Evolutionary conservation across 2,329 filamentous ascomycete genomes (phyloP).

Genomic region (Aquanectria penicillioides): DNA sequence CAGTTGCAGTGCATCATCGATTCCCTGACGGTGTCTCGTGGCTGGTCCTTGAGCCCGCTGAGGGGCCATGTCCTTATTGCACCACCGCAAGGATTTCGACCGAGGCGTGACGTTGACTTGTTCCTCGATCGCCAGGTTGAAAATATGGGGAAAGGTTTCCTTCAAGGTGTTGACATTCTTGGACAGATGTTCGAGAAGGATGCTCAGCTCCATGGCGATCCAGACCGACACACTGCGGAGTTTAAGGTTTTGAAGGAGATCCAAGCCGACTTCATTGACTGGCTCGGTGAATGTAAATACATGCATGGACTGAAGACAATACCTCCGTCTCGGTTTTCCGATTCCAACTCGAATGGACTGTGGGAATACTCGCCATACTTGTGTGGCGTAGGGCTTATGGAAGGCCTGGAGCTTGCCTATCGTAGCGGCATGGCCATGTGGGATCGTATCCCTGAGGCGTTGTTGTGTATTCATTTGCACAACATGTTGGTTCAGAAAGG

Average conservation of each 20-base stretch:
- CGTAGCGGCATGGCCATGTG: slow-evolving; percentile 47
- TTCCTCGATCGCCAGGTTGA: slow-evolving; percentile 53
- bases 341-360: slow-evolving; percentile 53
- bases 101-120: slow-evolving; percentile 53
- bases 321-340: slow-evolving; percentile 53
- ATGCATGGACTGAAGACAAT: slow-evolving; percentile 35
- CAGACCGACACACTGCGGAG: neutral
- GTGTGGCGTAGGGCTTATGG: slow-evolving; percentile 56
- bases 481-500: slow-evolving; percentile 57
- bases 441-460: slow-evolving; percentile 52
- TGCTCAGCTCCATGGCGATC: neutral
- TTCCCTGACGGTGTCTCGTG: slow-evolving; percentile 54
- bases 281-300: slow-evolving; percentile 30
- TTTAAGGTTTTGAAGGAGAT: slow-evolving; percentile 16
- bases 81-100: slow-evolving; percentile 48
- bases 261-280: slow-evolving; percentile 23
- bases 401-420: slow-evolving; percentile 55
- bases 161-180: neutral
- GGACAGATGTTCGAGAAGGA: slow-evolving; percentile 1
- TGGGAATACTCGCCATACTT: slow-evolving; percentile 61
- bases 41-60: slow-evolving; percentile 51
- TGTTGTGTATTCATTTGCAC: slow-evolving; percentile 55
- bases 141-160: slow-evolving; percentile 26
- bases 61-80: slow-evolving; percentile 48
- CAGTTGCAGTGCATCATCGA: slow-evolving; percentile 62